A percentile compares a stretch with the other conserved stretches of the same genome.
Evolutionary conservation across 441 rosid species (phyloP).

Genomic region (Gossypium lobatum): DNA sequence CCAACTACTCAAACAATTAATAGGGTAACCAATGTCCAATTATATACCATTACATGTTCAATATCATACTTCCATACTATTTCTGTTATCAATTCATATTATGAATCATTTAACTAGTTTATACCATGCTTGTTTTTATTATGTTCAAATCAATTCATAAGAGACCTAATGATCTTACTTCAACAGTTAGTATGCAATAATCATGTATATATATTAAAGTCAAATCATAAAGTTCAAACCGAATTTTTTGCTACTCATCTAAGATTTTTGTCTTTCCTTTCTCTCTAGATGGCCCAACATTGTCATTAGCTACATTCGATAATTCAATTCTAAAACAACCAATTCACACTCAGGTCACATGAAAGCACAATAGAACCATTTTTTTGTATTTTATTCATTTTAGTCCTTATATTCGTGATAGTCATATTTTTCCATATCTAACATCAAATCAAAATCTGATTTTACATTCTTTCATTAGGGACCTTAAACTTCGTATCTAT

Average conservation of each 20-base stretch:
- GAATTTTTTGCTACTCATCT: background rate
- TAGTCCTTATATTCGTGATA: background rate
- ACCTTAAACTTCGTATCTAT: background rate
- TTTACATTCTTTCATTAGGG: background rate
- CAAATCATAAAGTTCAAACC: background rate
- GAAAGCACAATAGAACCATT: background rate
- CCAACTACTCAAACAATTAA: background rate
- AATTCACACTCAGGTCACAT: background rate
- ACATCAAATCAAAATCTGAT: background rate
- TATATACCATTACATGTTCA: background rate
- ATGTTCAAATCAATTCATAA: background rate
- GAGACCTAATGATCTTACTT: background rate
- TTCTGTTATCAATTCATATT: background rate
- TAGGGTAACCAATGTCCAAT: background rate
- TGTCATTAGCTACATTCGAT: background rate
- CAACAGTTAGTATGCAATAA: background rate
- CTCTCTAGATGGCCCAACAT: background rate
- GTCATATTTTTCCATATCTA: too few species aligned
- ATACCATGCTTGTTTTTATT: background rate
- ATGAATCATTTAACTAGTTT: background rate
- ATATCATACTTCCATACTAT: background rate
- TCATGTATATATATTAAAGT: background rate
- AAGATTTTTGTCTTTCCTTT: background rate
- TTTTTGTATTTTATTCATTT: background rate
- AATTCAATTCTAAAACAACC: background rate